A percentile compares a stretch with the other conserved stretches of the same genome.
These are phyloP conservation scores for Trichoderma sp. DNA, from an alignment of 2,329 filamentous ascomycete genomes.

Conservation along the genomic window DNA sequence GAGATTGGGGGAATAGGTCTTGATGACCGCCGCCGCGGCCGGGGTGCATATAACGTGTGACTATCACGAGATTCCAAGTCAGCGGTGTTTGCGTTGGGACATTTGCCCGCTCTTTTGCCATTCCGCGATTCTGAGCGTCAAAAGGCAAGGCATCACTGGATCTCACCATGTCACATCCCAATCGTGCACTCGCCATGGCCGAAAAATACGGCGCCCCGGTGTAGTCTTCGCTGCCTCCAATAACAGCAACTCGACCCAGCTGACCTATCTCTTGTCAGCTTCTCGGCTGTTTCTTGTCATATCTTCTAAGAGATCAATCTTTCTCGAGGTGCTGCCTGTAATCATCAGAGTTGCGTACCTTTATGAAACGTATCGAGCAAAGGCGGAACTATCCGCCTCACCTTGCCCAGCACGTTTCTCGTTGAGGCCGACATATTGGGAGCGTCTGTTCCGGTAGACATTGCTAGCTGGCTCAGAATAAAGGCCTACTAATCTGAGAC, in stretches of 20 bases:
- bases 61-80: constrained; percentile 45
- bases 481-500: not conserved
- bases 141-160: not conserved
- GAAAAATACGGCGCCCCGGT: constrained; percentile 98
- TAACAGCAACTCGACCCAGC: constrained; percentile 86
- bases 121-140: not conserved
- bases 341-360: constrained; percentile 55
- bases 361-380: constrained; percentile 97
- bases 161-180: constrained; percentile 86
- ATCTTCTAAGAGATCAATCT: not conserved
- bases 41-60: constrained; percentile 96
- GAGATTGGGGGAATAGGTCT: constrained; percentile 94
- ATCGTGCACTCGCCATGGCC: constrained; percentile 88
- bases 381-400: constrained; percentile 87
- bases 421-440: constrained; percentile 67
- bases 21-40: constrained; percentile 83
- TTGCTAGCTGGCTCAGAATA: constrained; percentile 24
- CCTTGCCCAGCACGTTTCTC: constrained; percentile 74
- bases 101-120: not conserved
- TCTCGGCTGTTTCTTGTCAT: not conserved
- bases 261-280: constrained; percentile 63
- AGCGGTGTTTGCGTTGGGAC: not conserved
- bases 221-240: constrained; percentile 94
- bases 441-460: constrained; percentile 30
- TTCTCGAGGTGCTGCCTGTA: not conserved